A percentile compares a stretch with the other conserved stretches of the same genome.
Conservation (phyloP, 2,329 filamentous ascomycete species). For the Erysiphe neolycopersici region DNA sequence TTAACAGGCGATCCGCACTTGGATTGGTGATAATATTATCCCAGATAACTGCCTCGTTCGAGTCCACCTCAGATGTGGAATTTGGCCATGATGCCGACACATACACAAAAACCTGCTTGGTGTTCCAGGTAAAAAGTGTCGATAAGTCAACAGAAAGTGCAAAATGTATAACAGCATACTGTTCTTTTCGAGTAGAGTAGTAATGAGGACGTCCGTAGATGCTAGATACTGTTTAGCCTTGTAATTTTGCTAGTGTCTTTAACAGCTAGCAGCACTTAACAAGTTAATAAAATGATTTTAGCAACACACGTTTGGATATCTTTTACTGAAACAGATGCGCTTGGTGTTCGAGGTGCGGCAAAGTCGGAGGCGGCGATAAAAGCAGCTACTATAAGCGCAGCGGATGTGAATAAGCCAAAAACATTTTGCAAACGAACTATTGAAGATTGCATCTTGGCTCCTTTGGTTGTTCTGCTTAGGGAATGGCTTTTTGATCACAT, state of each 20-base stretch:
- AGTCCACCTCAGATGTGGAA: constrained; percentile 9
- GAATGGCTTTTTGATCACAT: no score
- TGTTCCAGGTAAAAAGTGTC: constrained; percentile 96
- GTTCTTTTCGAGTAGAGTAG: constrained; percentile 75
- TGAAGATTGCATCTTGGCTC: constrained; percentile 49
- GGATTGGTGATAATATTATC: constrained; percentile 70
- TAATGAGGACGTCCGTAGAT: constrained; percentile 86
- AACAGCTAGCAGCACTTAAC: constrained; percentile 2
- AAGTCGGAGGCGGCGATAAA: constrained; percentile 64
- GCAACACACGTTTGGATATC: constrained; percentile 60
- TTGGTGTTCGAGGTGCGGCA: constrained; percentile 39
- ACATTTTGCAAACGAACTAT: constrained; percentile 69
- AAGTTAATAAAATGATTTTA: not conserved
- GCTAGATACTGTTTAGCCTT: constrained; percentile 18
- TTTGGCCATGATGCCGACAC: constrained; percentile 52
- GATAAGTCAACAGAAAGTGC: constrained; percentile 76
- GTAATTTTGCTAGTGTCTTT: not conserved
- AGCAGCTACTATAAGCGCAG: constrained; percentile 54
- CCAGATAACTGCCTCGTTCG: constrained; percentile 72
- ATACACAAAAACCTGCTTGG: constrained; percentile 93
- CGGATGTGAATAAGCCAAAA: constrained; percentile 95
- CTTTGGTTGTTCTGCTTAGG: no score
- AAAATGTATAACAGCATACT: constrained; percentile 88
- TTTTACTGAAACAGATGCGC: constrained; percentile 33
- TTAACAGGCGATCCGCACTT: constrained; percentile 33